phyloP scores from a whole-genome alignment of 495 filamentous ascomycete genomes.

The Haplographium delicatum region DNA sequence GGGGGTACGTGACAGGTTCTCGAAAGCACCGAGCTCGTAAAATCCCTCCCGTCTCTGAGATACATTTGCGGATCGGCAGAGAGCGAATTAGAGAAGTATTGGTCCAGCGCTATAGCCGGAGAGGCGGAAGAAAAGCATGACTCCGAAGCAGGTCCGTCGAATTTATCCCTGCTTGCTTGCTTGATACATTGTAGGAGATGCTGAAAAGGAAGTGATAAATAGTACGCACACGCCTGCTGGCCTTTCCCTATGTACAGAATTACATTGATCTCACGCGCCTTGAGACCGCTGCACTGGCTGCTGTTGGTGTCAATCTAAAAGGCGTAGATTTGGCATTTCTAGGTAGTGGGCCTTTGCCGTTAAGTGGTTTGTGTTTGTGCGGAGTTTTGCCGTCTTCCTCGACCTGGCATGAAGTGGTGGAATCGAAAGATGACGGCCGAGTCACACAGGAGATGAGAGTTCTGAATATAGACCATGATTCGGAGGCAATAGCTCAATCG shows the following conservation, averaged over 20 bases:
- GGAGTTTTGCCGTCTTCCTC: conserved; percentile 2
- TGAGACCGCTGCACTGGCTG: conserved; percentile 32
- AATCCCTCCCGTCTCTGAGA: conserved; percentile 26
- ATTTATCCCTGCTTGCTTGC: background rate
- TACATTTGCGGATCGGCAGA: conserved; percentile 34
- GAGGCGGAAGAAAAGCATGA: background rate
- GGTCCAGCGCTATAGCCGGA: conserved; percentile 28
- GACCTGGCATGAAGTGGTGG: background rate
- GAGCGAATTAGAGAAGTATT: conserved; percentile 32
- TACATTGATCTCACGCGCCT: conserved; percentile 38
- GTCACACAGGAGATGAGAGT: conserved; percentile 5
- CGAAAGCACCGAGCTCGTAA: conserved; percentile 22
- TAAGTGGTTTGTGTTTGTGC: conserved; percentile 33
- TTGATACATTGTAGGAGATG: conserved; percentile 14
- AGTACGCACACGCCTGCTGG: conserved; percentile 11
- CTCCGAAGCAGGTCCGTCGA: background rate
- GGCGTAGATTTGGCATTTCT: conserved; percentile 32
- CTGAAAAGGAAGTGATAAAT: no score
- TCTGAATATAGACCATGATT: conserved; percentile 33
- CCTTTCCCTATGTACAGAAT: conserved; percentile 41
- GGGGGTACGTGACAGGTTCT: background rate
- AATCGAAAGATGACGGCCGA: background rate
- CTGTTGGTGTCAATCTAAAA: conserved; percentile 10
- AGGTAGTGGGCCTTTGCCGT: conserved; percentile 39
- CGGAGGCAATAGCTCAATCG: conserved; percentile 28